Conservation (phyloP, 495 filamentous ascomycete species). For the Penicillium odoratum region DNA sequence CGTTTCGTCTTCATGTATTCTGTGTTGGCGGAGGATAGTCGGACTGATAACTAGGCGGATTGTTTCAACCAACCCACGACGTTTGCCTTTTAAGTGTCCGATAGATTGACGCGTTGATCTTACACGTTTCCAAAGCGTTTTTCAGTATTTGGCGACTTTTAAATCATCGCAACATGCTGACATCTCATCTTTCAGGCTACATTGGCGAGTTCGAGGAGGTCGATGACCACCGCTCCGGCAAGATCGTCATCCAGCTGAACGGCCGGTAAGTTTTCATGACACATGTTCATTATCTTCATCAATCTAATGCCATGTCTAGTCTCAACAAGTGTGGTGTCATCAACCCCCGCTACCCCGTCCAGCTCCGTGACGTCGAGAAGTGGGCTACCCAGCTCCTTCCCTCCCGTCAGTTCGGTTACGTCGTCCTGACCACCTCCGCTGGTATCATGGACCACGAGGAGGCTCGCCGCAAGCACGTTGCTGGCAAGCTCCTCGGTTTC, state of each 20-base stretch:
- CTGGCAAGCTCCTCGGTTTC: slow-evolving; percentile 95
- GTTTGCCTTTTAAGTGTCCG: slow-evolving; percentile 99
- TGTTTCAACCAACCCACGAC: slow-evolving; percentile 75
- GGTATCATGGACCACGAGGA: slow-evolving; percentile 99
- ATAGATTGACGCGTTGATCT: slow-evolving; percentile 87
- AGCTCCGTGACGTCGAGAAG: slow-evolving; percentile 95
- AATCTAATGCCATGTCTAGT: slow-evolving; percentile 33
- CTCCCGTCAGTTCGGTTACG: slow-evolving; percentile 98
- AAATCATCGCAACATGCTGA: slow-evolving; percentile 86
- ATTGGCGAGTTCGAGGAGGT: slow-evolving; percentile 99
- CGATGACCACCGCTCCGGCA: slow-evolving; percentile 97
- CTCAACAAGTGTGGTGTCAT: slow-evolving; percentile 99
- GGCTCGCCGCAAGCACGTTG: slow-evolving; percentile 94
- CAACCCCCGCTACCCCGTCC: slow-evolving; percentile 97
- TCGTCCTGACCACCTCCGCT: slow-evolving; percentile 96
- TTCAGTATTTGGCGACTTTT: slow-evolving; percentile 83
- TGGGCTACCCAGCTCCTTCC: slow-evolving; percentile 98
- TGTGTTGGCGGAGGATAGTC: slow-evolving; percentile 39
- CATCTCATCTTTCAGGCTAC: slow-evolving; percentile 67
- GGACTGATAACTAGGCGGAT: slow-evolving; percentile 99
- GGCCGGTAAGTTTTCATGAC: slow-evolving; percentile 53
- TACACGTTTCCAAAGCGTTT: slow-evolving; percentile 78
- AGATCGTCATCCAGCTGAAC: slow-evolving; percentile 96
- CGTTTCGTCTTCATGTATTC: slow-evolving; percentile 6
- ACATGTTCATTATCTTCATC: background rate